Base-by-base conservation (phyloP, 2,329 filamentous ascomycete species). In the Cladorrhinum sp. region DNA sequence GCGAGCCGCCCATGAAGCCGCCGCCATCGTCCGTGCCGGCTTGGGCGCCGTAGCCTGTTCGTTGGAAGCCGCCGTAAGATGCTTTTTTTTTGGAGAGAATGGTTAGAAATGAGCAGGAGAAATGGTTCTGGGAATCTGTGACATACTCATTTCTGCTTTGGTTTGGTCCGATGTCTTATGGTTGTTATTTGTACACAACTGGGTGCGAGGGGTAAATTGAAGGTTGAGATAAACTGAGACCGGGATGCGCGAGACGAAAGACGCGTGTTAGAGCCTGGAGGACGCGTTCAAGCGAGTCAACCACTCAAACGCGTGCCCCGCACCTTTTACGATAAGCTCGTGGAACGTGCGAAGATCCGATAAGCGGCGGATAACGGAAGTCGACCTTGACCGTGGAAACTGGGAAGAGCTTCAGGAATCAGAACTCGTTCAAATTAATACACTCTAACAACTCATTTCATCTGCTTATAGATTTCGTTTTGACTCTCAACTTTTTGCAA, bases 1-100 rank as follows among this genome's bases (percentile, higher is more conserved):
- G 85, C 5, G 85, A 86, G 62, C 81, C 84, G 59, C 80, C 79
- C 62, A 87, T 77, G 75, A 87, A 88, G 58, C 85, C 85, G 66
- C 85, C 85, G 50, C 80, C 83, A 67, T 85, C 83, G 60, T 84
- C 83, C 2, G 16, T 16, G 70, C 79, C 84, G 65, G 82, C 83
- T 67, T 81, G 77, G 62, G 76, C 80, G 66, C 82, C 82, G 69
- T 82, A 84, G 62, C 75, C 70, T n/a, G 76, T 73, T 70, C 75
- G 78, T 66, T 74, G 66, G 72, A 78, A 83, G 66, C 77, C 77
- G 62, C 74, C 77, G 76, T 83, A 84, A 65, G 80, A 79, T 75
- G 78, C 76, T 81, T 61, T 38, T 10, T 29, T 52, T 24, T n/a
- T 8, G 29, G 16, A 18, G 13, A 45, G 4, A 16, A 57, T 62